Evolutionary conservation across 2,329 filamentous ascomycete species (phyloP).

Genomic region (Scortechinia acanthostroma): DNA sequence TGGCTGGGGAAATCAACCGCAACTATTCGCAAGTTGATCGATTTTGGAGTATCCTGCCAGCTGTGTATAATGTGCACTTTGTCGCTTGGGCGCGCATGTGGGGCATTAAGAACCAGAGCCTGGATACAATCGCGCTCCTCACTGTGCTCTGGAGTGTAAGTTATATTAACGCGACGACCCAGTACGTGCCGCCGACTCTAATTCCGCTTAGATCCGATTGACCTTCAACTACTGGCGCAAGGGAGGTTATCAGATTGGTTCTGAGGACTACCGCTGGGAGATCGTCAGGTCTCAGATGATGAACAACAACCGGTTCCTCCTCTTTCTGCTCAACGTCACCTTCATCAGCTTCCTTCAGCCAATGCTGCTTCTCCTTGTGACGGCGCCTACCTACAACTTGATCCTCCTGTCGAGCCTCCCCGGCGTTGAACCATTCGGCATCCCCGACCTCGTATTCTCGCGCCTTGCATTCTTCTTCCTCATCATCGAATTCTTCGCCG

Average conservation of each 20-base stretch:
- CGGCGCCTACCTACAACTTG: slow-evolving; percentile 71
- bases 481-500: slow-evolving; percentile 70
- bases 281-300: slow-evolving; percentile 58
- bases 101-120: slow-evolving; percentile 59
- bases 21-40: slow-evolving; percentile 98
- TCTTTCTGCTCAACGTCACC: slow-evolving; percentile 79
- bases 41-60: slow-evolving; percentile 82
- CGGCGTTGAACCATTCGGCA: slow-evolving; percentile 32
- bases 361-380: slow-evolving; percentile 71
- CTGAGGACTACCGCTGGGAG: slow-evolving; percentile 88
- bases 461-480: slow-evolving; percentile 39
- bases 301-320: slow-evolving; percentile 63
- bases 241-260: slow-evolving; percentile 81
- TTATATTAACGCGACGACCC: slow-evolving; percentile 4
- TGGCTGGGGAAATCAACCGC: slow-evolving; percentile 75
- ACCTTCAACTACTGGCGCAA: slow-evolving; percentile 97
- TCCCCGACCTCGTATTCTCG: slow-evolving; percentile 38
- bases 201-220: slow-evolving; percentile 52
- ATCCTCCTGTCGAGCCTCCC: slow-evolving; percentile 69
- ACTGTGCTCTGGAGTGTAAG: slow-evolving; percentile 75
- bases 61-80: slow-evolving; percentile 80
- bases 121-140: slow-evolving; percentile 68
- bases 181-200: slow-evolving; percentile 4
- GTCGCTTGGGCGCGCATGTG: slow-evolving; percentile 73
- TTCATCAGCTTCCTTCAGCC: slow-evolving; percentile 85